Percentiles rank a stretch among this genome's conserved stretches.
phyloP scores from a whole-genome alignment of 495 filamentous ascomycete species.

The Geoglossum glabrum region DNA sequence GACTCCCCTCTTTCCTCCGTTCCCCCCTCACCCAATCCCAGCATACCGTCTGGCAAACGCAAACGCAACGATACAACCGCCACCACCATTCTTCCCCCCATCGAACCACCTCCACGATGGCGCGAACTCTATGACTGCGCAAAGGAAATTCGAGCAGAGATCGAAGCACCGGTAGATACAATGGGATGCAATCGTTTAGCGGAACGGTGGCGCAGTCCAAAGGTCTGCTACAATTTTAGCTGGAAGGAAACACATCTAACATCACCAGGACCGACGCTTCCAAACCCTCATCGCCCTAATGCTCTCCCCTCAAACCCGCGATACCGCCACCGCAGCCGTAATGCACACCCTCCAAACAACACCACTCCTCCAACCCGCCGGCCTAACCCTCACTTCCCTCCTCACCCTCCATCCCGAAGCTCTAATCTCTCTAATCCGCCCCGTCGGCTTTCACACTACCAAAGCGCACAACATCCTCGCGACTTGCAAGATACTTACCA shows the following conservation, averaged over 20 bases:
- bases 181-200: constrained; percentile 88
- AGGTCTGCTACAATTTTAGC: constrained; percentile 11
- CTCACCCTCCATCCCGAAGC: constrained; percentile 44
- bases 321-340: constrained; percentile 74
- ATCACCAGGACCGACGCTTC: constrained; percentile 45
- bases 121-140: constrained; percentile 60
- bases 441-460: constrained; percentile 89
- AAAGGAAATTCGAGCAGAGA: constrained; percentile 52
- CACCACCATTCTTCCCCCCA: neutral
- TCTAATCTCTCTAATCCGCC: constrained; percentile 62
- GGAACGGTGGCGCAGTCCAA: constrained; percentile 25
- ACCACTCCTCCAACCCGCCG: constrained; percentile 29
- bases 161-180: constrained; percentile 82
- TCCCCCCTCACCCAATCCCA: neutral
- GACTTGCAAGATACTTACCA: constrained; percentile 38
- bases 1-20: neutral
- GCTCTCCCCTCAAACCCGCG: constrained; percentile 93
- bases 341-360: constrained; percentile 62
- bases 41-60: neutral
- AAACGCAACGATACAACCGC: neutral
- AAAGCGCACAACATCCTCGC: constrained; percentile 77
- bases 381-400: constrained; percentile 60
- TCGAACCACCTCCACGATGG: constrained; percentile 59
- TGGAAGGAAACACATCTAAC: neutral
- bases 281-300: constrained; percentile 86